phyloP scores from a whole-genome alignment of 345 rosid genomes.

The Citrus reticulata region DNA sequence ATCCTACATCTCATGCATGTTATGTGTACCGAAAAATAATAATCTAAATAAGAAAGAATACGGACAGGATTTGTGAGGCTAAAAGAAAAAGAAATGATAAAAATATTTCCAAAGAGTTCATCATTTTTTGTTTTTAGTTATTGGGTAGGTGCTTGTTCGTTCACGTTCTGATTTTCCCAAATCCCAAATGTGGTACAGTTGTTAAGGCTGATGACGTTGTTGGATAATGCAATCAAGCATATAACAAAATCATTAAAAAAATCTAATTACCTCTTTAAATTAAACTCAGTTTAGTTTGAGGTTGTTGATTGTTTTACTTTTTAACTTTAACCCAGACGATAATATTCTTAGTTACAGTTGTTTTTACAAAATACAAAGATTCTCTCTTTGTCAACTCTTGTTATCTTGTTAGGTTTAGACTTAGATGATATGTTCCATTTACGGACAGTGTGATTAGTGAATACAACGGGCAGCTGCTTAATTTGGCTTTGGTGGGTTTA shows the following conservation, averaged over 20 bases:
- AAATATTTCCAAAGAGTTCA: no score
- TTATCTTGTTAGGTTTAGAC: neutral
- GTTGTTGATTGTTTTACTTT: neutral
- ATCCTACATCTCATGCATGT: no score
- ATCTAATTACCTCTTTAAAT: neutral
- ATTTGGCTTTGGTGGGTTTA: constrained; percentile 12
- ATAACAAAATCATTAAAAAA: neutral
- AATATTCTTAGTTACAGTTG: neutral
- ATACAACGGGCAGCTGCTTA: neutral
- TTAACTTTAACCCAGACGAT: neutral
- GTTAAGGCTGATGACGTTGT: neutral
- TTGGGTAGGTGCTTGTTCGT: neutral
- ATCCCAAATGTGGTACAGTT: constrained; percentile 1
- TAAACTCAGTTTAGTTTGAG: neutral
- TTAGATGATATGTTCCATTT: constrained; percentile 6
- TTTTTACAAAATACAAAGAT: neutral
- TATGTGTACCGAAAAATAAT: no score
- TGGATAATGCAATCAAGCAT: neutral
- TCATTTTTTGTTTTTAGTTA: no score
- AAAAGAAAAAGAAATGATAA: no score
- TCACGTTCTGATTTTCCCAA: neutral
- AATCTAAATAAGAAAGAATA: no score
- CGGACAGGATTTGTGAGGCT: no score
- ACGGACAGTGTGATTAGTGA: neutral
- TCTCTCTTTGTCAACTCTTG: neutral